A percentile compares a stretch with the other conserved stretches of the same genome.
Conservation (phyloP, 1,284 basidiomycete species). For the Ganoderma sinense region DNA sequence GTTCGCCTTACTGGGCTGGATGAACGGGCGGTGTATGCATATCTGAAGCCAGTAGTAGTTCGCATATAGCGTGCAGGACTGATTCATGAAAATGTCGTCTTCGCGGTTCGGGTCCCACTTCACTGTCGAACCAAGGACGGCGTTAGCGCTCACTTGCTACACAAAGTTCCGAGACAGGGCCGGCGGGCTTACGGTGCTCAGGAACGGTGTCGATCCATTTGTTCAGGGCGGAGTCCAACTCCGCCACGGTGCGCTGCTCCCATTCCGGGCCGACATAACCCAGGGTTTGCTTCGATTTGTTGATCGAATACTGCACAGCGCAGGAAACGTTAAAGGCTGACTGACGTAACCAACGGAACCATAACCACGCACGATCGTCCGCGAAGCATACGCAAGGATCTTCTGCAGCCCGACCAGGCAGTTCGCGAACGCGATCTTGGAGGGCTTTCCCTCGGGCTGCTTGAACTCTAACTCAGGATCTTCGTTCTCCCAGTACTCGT, state of each 20-base stretch:
- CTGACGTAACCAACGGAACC: too few species aligned
- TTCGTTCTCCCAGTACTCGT: constrained; percentile 71
- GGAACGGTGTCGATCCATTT: constrained; percentile 34
- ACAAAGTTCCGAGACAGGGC: background rate
- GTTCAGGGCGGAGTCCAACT: constrained; percentile 36
- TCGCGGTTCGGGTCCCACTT: constrained; percentile 63
- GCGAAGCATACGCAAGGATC: constrained; percentile 68
- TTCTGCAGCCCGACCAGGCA: constrained; percentile 65
- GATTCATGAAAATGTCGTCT: constrained; percentile 53
- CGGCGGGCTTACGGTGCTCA: constrained; percentile 28
- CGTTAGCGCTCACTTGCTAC: background rate
- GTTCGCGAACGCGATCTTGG: constrained; percentile 63
- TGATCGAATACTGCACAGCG: constrained; percentile 30
- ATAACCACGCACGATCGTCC: constrained; percentile 57
- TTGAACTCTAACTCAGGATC: constrained; percentile 52
- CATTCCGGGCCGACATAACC: constrained; percentile 32
- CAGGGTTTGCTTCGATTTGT: constrained; percentile 30
- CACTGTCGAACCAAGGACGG: constrained; percentile 38
- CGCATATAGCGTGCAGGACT: constrained; percentile 60
- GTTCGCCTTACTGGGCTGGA: constrained; percentile 44
- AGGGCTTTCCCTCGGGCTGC: constrained; percentile 61
- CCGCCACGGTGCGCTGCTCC: constrained; percentile 34
- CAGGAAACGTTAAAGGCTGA: background rate
- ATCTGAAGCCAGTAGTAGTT: constrained; percentile 64
- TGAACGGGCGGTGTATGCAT: constrained; percentile 68